These are phyloP conservation scores for Pseudocercospora vitis DNA, from an alignment of 2,329 filamentous ascomycete genomes.

Conservation along the genomic window DNA sequence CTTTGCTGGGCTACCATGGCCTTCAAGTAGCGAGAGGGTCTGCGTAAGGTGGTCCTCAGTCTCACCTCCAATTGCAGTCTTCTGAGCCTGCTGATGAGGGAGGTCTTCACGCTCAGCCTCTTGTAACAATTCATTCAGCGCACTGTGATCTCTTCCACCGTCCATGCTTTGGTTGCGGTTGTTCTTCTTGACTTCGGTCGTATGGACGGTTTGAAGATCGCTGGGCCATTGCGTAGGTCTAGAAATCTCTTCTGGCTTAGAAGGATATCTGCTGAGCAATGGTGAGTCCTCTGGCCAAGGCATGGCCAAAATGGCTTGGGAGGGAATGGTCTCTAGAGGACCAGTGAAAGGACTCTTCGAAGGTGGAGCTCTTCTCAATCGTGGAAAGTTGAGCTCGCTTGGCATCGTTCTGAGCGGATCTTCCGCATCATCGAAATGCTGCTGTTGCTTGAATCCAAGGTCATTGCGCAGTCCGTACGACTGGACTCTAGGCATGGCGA, in stretches of 20 bases:
- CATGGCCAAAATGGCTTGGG: slow-evolving; percentile 25
- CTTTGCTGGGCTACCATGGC: slow-evolving; percentile 1
- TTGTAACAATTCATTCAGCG: not conserved
- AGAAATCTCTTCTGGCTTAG: not conserved
- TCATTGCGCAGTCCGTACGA: slow-evolving; percentile 7
- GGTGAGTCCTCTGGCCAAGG: not conserved
- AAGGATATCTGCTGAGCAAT: not conserved
- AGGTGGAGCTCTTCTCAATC: slow-evolving; percentile 17
- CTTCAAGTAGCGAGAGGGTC: slow-evolving; percentile 13
- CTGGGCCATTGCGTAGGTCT: not conserved
- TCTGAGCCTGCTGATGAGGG: not conserved
- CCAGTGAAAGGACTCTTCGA: slow-evolving; percentile 31
- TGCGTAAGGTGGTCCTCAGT: slow-evolving; percentile 14
- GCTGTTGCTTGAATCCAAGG: not conserved
- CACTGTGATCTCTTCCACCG: not conserved
- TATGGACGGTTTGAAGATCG: not conserved
- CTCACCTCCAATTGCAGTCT: slow-evolving; percentile 3
- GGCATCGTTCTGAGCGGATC: slow-evolving; percentile 3
- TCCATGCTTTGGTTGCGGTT: not conserved
- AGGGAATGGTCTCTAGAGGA: slow-evolving; percentile 32
- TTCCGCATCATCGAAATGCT: not conserved
- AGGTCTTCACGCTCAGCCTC: not conserved
- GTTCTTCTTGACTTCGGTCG: not conserved
- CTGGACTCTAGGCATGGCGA: slow-evolving; percentile 26
- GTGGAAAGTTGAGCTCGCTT: slow-evolving; percentile 6